Evolutionary conservation across 768 basidiomycete species (phyloP).

Genomic region (Chalciporus piperatus): DNA sequence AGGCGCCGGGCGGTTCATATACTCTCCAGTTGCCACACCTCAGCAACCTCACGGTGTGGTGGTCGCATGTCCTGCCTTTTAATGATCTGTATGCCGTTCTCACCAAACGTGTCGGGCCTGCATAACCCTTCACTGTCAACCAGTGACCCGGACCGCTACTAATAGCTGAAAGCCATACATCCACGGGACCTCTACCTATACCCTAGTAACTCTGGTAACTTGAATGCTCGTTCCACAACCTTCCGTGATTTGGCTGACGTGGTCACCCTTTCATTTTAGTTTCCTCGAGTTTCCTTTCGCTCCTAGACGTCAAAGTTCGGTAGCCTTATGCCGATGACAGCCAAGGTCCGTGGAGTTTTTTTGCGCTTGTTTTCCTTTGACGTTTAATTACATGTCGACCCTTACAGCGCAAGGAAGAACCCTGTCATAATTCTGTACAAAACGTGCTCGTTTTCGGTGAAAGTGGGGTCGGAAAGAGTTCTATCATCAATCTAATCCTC

Average conservation of each 20-base stretch:
- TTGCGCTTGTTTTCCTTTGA: not conserved
- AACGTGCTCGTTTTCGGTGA: slow-evolving; percentile 48
- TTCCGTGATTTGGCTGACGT: not conserved
- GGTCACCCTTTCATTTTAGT: not conserved
- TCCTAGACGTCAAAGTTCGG: not conserved
- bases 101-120: no score
- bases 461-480: slow-evolving; percentile 42
- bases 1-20: no score
- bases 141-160: no score
- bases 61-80: no score
- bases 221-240: not conserved
- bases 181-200: not conserved
- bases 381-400: slow-evolving; percentile 2
- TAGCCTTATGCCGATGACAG: not conserved
- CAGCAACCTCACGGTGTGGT: no score
- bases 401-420: slow-evolving; percentile 1
- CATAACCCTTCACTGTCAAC: no score
- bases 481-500: slow-evolving; percentile 40
- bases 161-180: not conserved
- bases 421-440: not conserved
- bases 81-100: no score
- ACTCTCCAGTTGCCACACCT: no score
- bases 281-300: not conserved
- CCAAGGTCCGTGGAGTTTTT: slow-evolving; percentile 12
- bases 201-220: not conserved